These are phyloP conservation scores for Nymphaea thermarum DNA, from an alignment of 164 flowering plant genomes.

Conservation along the genomic window DNA sequence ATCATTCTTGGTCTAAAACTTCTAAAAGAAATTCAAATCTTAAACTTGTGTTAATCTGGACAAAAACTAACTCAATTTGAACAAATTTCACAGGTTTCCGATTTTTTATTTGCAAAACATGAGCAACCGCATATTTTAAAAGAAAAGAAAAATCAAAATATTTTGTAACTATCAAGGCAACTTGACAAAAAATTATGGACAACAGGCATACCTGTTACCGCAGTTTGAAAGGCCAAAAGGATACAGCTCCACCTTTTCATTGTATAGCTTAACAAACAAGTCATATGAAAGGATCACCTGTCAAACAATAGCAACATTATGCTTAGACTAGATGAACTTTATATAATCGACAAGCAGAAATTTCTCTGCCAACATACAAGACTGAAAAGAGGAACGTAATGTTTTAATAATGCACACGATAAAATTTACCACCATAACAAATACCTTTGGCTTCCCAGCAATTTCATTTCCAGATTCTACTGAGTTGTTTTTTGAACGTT, in stretches of 20 bases:
- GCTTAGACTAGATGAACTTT: background rate
- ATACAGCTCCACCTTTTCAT: constrained; percentile 50
- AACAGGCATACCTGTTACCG: constrained; percentile 66
- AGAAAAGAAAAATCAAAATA: too few relatives aligned
- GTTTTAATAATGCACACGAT: background rate
- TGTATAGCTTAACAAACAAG: constrained; percentile 56
- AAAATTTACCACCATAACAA: too few relatives aligned
- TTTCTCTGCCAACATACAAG: background rate
- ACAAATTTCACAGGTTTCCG: too few relatives aligned
- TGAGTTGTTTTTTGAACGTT: constrained; percentile 22
- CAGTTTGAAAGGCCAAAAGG: constrained; percentile 83
- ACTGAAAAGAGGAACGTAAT: background rate
- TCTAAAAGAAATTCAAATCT: too few relatives aligned
- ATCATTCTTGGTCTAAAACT: too few relatives aligned
- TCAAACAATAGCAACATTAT: constrained; percentile 3
- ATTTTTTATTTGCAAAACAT: too few relatives aligned
- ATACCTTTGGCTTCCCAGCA: constrained; percentile 18
- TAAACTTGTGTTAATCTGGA: too few relatives aligned
- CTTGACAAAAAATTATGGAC: too few relatives aligned
- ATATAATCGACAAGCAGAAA: background rate
- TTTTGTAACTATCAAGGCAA: too few relatives aligned
- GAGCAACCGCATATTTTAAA: too few relatives aligned
- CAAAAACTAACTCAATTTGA: too few relatives aligned
- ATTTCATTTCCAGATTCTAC: constrained; percentile 22
- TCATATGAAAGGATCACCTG: constrained; percentile 76